phyloP scores from a whole-genome alignment of 75 land plant genomes.

The Cupressus sempervirens region DNA sequence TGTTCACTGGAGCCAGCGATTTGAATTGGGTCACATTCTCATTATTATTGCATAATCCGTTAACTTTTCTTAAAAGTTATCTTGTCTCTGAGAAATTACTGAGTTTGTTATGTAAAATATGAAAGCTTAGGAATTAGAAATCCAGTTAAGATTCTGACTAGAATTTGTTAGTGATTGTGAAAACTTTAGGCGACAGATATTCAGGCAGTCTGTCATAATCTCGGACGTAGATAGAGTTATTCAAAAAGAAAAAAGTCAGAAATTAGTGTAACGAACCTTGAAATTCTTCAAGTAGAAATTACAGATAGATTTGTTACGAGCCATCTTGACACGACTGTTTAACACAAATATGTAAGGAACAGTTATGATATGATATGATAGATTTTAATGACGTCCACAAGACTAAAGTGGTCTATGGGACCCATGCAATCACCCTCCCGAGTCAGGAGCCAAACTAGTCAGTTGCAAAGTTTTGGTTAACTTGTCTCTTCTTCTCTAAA shows the following conservation, averaged over 20 bases:
- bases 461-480: no score
- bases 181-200: background rate
- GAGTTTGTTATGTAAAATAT: background rate
- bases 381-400: no score
- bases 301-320: background rate
- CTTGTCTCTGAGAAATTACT: background rate
- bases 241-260: background rate
- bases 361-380: no score
- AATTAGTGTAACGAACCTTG: background rate
- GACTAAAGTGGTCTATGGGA: no score
- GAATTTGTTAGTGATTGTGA: background rate
- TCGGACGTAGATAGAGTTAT: background rate
- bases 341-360: background rate
- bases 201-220: background rate
- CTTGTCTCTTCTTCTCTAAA: no score
- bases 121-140: background rate
- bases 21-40: background rate
- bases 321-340: background rate
- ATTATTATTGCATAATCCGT: background rate
- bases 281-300: background rate
- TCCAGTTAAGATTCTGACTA: background rate
- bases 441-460: no score
- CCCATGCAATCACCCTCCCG: no score
- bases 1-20: background rate
- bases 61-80: background rate